Conservation (phyloP, 495 filamentous ascomycete genomes). For the Neurospora sp. region DNA sequence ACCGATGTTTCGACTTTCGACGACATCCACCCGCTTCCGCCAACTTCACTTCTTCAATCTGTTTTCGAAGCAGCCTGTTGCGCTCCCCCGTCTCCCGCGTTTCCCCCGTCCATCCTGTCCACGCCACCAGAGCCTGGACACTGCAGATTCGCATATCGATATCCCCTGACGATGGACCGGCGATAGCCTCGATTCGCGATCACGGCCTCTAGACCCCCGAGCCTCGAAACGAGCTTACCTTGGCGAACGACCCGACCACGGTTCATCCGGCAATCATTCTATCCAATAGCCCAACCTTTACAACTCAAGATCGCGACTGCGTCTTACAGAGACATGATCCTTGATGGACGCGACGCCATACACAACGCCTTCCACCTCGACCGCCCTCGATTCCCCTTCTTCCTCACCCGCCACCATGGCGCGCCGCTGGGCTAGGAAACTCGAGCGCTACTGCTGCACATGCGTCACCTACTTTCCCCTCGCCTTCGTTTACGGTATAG, state of each 20-base stretch:
- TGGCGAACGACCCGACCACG: no score
- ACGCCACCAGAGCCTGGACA: background rate
- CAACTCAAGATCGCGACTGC: background rate
- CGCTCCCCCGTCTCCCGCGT: background rate
- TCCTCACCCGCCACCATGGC: conserved; percentile 20
- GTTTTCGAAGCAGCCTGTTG: background rate
- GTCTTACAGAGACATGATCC: background rate
- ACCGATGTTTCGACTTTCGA: background rate
- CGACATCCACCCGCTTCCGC: background rate
- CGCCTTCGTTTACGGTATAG: conserved; percentile 77
- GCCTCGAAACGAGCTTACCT: background rate
- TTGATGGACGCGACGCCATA: conserved; percentile 15
- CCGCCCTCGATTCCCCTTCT: conserved; percentile 1
- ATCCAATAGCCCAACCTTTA: background rate
- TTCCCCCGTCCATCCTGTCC: background rate
- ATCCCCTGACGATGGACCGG: background rate
- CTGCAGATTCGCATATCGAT: background rate
- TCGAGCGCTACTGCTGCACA: conserved; percentile 77
- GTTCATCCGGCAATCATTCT: no score
- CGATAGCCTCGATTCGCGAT: background rate
- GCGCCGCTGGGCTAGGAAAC: conserved; percentile 56
- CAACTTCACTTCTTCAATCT: background rate
- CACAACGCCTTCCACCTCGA: conserved; percentile 12
- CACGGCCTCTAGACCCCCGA: background rate
- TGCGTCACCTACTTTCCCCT: conserved; percentile 79